Conservation (phyloP, 345 rosid genomes). For the Bruguiera parviflora region DNA sequence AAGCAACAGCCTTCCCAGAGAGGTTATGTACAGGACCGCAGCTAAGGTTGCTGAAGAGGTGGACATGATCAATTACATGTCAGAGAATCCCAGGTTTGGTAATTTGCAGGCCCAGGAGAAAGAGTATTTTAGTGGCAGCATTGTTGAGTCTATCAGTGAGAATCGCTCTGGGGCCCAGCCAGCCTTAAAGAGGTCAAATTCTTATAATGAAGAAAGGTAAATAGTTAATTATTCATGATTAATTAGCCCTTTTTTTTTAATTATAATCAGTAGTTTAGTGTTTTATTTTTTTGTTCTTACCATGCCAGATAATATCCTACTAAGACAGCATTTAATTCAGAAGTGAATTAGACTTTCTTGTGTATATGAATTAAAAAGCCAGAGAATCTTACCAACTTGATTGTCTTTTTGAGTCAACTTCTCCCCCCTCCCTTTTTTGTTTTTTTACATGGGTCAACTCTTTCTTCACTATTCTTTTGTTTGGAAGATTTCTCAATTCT, state of each 20-base stretch:
- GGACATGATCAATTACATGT: slow-evolving; percentile 62
- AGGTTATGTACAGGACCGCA: slow-evolving; percentile 43
- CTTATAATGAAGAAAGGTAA: slow-evolving; percentile 72
- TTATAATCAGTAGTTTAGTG: not conserved
- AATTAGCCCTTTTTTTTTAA: not conserved
- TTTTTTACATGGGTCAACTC: too few species aligned
- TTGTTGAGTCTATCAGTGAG: slow-evolving; percentile 55
- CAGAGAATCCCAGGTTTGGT: slow-evolving; percentile 95
- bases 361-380: too few species aligned
- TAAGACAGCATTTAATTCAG: too few species aligned
- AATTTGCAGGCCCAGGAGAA: slow-evolving; percentile 72
- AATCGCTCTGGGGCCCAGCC: slow-evolving; percentile 41
- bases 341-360: too few species aligned
- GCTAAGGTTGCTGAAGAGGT: slow-evolving; percentile 37
- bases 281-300: not conserved
- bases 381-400: too few species aligned
- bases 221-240: not conserved
- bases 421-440: too few species aligned
- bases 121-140: slow-evolving; percentile 89
- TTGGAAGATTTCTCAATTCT: not conserved
- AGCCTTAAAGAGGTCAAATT: slow-evolving; percentile 65
- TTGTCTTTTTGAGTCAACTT: too few species aligned
- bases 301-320: too few species aligned
- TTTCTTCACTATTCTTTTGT: too few species aligned
- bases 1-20: slow-evolving; percentile 41